Percentiles rank a stretch among this genome's conserved stretches.
phyloP scores from a whole-genome alignment of 1,284 basidiomycete genomes.

The Phylloporus sp. region DNA sequence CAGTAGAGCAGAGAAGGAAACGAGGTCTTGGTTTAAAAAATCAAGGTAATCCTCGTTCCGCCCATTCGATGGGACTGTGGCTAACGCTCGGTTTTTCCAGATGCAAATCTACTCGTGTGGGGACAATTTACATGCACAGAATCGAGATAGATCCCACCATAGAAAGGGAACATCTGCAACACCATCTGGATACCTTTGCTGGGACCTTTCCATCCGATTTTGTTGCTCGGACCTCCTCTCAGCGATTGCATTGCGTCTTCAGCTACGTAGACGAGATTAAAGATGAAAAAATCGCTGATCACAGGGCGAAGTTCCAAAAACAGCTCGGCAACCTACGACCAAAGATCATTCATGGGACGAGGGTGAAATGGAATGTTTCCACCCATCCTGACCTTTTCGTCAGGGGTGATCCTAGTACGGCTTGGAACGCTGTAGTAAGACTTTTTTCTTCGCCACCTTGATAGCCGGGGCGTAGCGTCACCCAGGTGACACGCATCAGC shows the following conservation, averaged over 20 bases:
- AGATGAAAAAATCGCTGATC: not conserved
- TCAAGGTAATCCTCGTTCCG: slow-evolving; percentile 12
- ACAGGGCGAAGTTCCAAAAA: not conserved
- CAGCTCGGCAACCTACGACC: slow-evolving; percentile 3
- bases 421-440: slow-evolving; percentile 23
- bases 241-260: not conserved
- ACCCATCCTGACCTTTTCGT: slow-evolving; percentile 10
- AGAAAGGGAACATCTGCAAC: too few relatives aligned
- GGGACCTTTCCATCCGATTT: slow-evolving; percentile 13
- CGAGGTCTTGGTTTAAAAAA: slow-evolving; percentile 15
- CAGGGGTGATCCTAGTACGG: not conserved
- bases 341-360: not conserved
- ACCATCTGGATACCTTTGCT: slow-evolving; percentile 23
- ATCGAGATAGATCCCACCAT: too few relatives aligned
- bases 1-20: not conserved
- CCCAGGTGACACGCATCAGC: not conserved
- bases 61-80: not conserved
- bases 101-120: slow-evolving; percentile 16
- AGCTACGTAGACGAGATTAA: not conserved
- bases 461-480: not conserved
- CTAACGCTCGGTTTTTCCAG: not conserved
- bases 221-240: not conserved
- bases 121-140: slow-evolving; percentile 27
- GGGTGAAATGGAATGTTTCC: slow-evolving; percentile 11
- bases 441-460: slow-evolving; percentile 16